Base-by-base conservation (phyloP, 306 rosid species). In the Dryas octopetala region DNA sequence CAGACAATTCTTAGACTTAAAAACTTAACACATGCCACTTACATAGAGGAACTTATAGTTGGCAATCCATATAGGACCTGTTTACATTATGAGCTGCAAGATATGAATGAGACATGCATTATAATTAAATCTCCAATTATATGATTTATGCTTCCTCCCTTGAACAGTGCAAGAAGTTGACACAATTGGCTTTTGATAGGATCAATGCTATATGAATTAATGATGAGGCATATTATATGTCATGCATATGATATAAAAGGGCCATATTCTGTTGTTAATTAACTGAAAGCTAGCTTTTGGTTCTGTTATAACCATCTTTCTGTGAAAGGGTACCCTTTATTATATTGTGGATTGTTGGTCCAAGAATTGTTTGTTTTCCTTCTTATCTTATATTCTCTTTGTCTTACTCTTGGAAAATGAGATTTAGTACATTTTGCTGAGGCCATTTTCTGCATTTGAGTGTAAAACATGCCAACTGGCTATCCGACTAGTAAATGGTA, bases 341-440 rank as follows among this genome's bases (percentile, higher is more conserved):
- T 66, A 51, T 19, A 16, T 51, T 74, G 83, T 88, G 87, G 83
- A 80, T 41, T 51, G 73, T 4, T 79, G 91, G 88, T 76, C 91
- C 89, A 57, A 62, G 70, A 47, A 12, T 32, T 32, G 14, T 6
- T 17, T 76, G 62, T 50, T 16, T 16, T 57, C 19, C 77, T 60
- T 52, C 55, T 57, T 23, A 11, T 9, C 5, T 53, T 16, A 59
- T 62, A 10, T 57, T 62, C 28, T 44, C n/a, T 52, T 16, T 70
- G 44, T 51, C 40, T 15, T 41, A 17, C 41, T 52, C 32, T 51
- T 58, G 63, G 70, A 13, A 9, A 38, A 26, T 59, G 43, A 62
- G 14, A 62, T 62, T 62, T 43, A 1, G 44, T 54, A 19, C 28
- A 53, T 70, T 52, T 38, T 38, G 44, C n/a, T 17, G 43, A 71